Evolutionary conservation across 2,329 filamentous ascomycete species (phyloP), one percentile per base, ranked within the genome.

Genomic region (Ascochyta pisi): DNA sequence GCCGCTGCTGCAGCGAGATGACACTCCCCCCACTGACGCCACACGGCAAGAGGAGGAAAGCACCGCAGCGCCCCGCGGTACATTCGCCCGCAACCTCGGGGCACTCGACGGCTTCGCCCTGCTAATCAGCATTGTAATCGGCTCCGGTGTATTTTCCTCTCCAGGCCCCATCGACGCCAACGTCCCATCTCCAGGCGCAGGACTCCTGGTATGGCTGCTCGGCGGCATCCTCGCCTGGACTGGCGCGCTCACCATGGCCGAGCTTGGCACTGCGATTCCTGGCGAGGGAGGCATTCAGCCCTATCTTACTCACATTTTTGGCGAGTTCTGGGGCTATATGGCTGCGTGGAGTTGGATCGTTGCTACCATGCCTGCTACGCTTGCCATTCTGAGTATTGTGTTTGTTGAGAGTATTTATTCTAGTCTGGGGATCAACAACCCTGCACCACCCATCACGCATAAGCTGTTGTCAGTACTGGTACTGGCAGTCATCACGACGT

Each of bases 261-360:
- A 88, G 73, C 77, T 89, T 4, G 86, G 86, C 4, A 86, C 85
- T 0, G 83, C 84, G 1, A 86, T 89, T 45, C 85, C 84, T 0
- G 85, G 85, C 12, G 84, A 88, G 79, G 84, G 86, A 5, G 86
- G 86, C 19, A 82, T 88, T 16, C 86, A 89, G 63, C 84, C 84
- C 1, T 88, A 86, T 60, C 78, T 89, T 2, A 78, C 81, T 56
- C 82, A 85, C 70, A 84, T 87, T 31, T 88, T 82, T 56, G 85
- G 86, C 33, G 84, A 87, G 44, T 69, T 84, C 0, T 81, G 82
- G 50, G 86, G 85, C 6, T 88, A 87, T 65, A 71, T 88, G 23
- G 84, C 85, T 0, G 86, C 84, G 0, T 89, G 86, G 86, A 86
- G 83, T 0, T 88, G 86, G 86, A 81, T 88, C 24, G 81, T 87